phyloP scores from a whole-genome alignment of 179 eudicot genomes.

The Patellifolia procumbens region DNA sequence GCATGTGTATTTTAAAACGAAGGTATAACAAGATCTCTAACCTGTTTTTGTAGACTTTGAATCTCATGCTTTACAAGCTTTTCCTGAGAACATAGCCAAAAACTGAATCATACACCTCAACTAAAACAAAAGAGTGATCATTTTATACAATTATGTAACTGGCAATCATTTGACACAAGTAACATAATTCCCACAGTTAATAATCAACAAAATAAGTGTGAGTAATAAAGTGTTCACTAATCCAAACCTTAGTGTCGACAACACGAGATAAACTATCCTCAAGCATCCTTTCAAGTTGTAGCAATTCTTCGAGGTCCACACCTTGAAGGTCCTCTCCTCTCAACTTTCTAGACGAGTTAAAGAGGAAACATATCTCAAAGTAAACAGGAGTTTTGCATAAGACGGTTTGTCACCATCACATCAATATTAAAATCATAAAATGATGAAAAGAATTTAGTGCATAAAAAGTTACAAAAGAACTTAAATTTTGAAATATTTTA shows the following conservation, averaged over 20 bases:
- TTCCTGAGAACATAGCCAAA: conserved; percentile 33
- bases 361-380: neutral
- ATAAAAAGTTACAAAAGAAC: no score
- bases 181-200: neutral
- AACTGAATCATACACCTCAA: neutral
- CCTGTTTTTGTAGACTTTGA: conserved; percentile 53
- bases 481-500: no score
- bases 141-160: no score
- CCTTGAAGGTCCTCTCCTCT: conserved; percentile 74
- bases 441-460: no score
- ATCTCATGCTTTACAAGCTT: conserved; percentile 57
- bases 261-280: conserved; percentile 61
- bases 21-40: neutral
- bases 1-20: no score
- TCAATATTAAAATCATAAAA: no score
- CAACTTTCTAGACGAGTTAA: conserved; percentile 44
- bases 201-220: neutral
- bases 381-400: no score
- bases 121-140: neutral
- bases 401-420: no score
- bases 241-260: conserved; percentile 54
- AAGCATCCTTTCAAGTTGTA: conserved; percentile 53
- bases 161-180: no score
- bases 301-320: conserved; percentile 54
- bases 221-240: neutral